These are phyloP conservation scores for Stenocarpella maydis DNA, from an alignment of 2,329 filamentous ascomycete genomes.

Conservation along the genomic window DNA sequence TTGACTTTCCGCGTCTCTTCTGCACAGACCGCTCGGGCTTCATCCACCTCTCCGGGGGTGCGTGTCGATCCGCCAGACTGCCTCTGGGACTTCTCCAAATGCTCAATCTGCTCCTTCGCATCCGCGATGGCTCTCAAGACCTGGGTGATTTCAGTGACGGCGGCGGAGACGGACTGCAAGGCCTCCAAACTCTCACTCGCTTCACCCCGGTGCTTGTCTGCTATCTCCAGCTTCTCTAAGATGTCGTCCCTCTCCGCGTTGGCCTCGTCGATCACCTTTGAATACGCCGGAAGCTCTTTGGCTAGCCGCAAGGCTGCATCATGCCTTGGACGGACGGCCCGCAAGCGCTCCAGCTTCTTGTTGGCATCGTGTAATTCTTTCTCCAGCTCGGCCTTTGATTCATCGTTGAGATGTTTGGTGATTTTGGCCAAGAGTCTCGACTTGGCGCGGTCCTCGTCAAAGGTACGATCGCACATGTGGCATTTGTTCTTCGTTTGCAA, in stretches of 20 bases:
- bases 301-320: conserved; percentile 78
- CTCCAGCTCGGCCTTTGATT: conserved; percentile 63
- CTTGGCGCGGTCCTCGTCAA: conserved; percentile 62
- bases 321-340: conserved; percentile 71
- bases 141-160: conserved; percentile 77
- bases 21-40: conserved; percentile 71
- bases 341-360: conserved; percentile 63
- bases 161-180: conserved; percentile 78
- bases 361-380: conserved; percentile 43
- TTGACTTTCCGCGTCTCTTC: conserved; percentile 74
- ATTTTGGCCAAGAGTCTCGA: conserved; percentile 74
- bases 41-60: conserved; percentile 84
- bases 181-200: conserved; percentile 61
- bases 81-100: conserved; percentile 79
- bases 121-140: conserved; percentile 75
- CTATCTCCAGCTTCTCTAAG: conserved; percentile 69
- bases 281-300: conserved; percentile 74
- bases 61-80: conserved; percentile 69
- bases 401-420: conserved; percentile 67
- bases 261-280: conserved; percentile 61
- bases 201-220: conserved; percentile 72
- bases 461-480: conserved; percentile 76
- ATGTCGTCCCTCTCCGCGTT: conserved; percentile 69
- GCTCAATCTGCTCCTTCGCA: conserved; percentile 76
- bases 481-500: conserved; percentile 77